These are phyloP conservation scores for Penicillium italicum DNA, from an alignment of 2,329 filamentous ascomycete genomes.

Conservation along the genomic window DNA sequence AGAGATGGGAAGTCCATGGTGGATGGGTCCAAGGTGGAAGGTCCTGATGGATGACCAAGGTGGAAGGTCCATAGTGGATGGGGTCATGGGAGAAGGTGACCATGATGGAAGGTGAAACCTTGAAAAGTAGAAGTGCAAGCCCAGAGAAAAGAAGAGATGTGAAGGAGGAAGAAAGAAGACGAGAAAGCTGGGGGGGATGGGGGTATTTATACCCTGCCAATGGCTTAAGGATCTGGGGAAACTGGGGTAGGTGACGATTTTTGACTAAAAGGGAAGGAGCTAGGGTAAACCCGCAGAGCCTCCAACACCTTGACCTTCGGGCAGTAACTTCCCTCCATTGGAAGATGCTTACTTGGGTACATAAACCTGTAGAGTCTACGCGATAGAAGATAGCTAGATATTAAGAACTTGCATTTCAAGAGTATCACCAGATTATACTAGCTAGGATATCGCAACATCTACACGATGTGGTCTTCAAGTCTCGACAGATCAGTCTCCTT, in stretches of 20 bases:
- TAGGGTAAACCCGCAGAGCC: not conserved
- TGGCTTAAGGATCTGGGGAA: not conserved
- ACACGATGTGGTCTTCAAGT: slow-evolving; percentile 18
- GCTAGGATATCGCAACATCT: not conserved
- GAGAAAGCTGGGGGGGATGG: not conserved
- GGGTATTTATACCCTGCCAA: not conserved
- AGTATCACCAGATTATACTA: not conserved
- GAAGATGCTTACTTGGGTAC: not conserved
- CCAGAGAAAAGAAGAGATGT: not conserved
- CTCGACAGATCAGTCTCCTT: slow-evolving; percentile 14
- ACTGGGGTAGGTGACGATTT: not conserved
- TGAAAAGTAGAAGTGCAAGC: not conserved
- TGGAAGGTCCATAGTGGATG: not conserved
- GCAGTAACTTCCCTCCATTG: not conserved
- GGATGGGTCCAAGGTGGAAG: not conserved
- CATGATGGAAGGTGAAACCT: not conserved
- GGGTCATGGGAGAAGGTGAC: not conserved
- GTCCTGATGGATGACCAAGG: not conserved
- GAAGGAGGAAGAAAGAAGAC: not conserved
- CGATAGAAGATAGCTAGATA: not conserved
- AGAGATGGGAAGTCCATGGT: not conserved
- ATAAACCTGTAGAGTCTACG: not conserved
- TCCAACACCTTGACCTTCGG: not conserved
- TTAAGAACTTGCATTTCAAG: not conserved
- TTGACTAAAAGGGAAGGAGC: not conserved